phyloP scores from a whole-genome alignment of 2,329 filamentous ascomycete genomes.

The Colletotrichum tanaceti region DNA sequence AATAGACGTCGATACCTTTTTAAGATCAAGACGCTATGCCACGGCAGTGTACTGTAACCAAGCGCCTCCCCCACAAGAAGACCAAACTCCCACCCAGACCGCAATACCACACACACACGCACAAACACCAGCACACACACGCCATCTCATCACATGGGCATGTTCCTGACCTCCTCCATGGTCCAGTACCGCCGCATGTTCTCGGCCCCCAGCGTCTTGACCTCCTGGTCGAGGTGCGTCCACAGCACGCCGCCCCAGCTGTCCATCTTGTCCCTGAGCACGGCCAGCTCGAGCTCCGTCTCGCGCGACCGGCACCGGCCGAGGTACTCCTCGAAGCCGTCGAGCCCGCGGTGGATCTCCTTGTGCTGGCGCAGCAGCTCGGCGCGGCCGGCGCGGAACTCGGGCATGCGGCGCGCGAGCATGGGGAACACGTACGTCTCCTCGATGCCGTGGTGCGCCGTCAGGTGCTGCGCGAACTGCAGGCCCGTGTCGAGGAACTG shows the following conservation, averaged over 20 bases:
- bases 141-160: conserved; percentile 69
- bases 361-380: conserved; percentile 80
- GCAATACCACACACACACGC: background rate
- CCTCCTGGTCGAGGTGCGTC: conserved; percentile 87
- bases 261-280: conserved; percentile 79
- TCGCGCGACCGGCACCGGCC: conserved; percentile 71
- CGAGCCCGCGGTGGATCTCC: conserved; percentile 81
- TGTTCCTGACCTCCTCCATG: conserved; percentile 75
- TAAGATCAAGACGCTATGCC: background rate
- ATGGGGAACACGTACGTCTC: conserved; percentile 84
- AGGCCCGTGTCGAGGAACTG: conserved; percentile 76
- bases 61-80: background rate
- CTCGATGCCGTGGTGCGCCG: conserved; percentile 84
- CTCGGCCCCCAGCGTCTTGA: conserved; percentile 80
- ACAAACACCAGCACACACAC: background rate
- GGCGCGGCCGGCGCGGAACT: conserved; percentile 68
- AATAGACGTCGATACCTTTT: conserved; percentile 8
- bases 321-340: conserved; percentile 74
- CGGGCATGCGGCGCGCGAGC: conserved; percentile 81
- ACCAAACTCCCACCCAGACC: background rate
- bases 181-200: conserved; percentile 91
- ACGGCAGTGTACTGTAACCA: background rate
- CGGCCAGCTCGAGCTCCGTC: conserved; percentile 64
- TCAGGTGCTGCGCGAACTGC: conserved; percentile 77
- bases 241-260: conserved; percentile 82